Conservation (phyloP, 441 rosid species). For the Pelargonium myrrhifolium region DNA sequence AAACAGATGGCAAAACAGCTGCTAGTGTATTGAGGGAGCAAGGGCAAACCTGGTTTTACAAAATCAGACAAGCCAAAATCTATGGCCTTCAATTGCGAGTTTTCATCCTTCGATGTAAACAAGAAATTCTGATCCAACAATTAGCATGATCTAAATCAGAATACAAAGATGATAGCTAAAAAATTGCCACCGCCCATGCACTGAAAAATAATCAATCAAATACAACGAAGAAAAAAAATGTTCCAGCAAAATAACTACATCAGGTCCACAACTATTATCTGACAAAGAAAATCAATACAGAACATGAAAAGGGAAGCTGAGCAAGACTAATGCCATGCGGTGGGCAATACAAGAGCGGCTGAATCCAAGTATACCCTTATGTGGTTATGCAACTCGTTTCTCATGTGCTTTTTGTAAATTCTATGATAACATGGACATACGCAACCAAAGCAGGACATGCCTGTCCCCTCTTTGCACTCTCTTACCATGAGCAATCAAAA, state of each 20-base stretch:
- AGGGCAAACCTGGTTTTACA: constrained; percentile 76
- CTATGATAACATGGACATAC: background rate
- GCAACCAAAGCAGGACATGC: background rate
- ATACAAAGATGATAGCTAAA: too few relatives aligned
- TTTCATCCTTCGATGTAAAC: constrained; percentile 72
- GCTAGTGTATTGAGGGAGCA: background rate
- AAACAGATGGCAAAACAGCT: background rate
- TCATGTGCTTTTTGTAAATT: background rate
- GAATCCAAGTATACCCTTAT: background rate
- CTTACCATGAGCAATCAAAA: background rate
- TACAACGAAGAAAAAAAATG: background rate
- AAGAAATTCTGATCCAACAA: constrained; percentile 63
- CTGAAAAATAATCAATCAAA: background rate
- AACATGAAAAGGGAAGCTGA: too few relatives aligned
- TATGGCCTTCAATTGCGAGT: constrained; percentile 73
- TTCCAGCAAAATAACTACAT: background rate
- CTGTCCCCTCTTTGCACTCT: background rate
- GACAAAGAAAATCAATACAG: background rate
- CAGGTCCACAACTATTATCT: background rate
- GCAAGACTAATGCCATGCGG: too few relatives aligned
- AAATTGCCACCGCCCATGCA: background rate
- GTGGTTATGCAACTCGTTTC: background rate
- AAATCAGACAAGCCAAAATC: constrained; percentile 91
- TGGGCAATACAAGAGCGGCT: background rate
- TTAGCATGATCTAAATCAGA: background rate